A percentile compares a stretch with the other conserved stretches of the same genome.
phyloP scores from a whole-genome alignment of 2,329 filamentous ascomycete genomes.

The Colletotrichum siamense region DNA sequence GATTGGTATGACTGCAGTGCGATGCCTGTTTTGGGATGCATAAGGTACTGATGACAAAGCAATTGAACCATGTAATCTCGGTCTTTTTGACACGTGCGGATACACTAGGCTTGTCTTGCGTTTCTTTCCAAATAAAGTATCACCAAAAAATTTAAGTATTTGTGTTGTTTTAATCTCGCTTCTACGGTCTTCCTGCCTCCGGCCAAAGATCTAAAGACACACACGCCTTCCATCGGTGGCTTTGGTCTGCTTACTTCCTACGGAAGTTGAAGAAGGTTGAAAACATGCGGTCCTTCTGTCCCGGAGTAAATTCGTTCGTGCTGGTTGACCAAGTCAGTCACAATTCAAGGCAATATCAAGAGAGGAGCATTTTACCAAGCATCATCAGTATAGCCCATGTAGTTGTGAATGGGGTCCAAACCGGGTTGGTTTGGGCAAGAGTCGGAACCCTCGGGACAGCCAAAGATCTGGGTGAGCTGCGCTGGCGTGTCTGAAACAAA shows the following conservation, averaged over 20 bases:
- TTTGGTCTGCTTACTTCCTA: not conserved
- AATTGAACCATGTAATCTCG: not conserved
- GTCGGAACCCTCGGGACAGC: constrained; percentile 23
- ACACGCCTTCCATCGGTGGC: not conserved
- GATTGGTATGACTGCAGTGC: not conserved
- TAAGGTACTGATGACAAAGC: not conserved
- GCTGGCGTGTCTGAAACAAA: constrained; percentile 43
- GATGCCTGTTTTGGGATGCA: not conserved
- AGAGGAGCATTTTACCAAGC: constrained; percentile 30
- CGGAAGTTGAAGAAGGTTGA: constrained; percentile 6
- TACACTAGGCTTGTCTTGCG: not conserved
- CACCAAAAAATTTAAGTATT: not conserved
- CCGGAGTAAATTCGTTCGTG: constrained; percentile 43
- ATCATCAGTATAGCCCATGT: constrained; percentile 33
- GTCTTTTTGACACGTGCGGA: not conserved
- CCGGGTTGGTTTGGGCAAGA: constrained; percentile 26
- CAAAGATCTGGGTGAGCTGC: constrained; percentile 26
- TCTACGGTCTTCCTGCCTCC: not conserved
- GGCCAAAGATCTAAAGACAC: accelerated
- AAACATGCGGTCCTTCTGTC: constrained; percentile 44
- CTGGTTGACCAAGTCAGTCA: not conserved
- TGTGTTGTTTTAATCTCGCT: not conserved
- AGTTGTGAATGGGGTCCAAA: constrained; percentile 28
- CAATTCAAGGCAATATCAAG: not conserved
- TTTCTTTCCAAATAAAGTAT: not conserved